Base-by-base conservation (phyloP, 441 rosid species). In the Euphorbia celastroides region DNA sequence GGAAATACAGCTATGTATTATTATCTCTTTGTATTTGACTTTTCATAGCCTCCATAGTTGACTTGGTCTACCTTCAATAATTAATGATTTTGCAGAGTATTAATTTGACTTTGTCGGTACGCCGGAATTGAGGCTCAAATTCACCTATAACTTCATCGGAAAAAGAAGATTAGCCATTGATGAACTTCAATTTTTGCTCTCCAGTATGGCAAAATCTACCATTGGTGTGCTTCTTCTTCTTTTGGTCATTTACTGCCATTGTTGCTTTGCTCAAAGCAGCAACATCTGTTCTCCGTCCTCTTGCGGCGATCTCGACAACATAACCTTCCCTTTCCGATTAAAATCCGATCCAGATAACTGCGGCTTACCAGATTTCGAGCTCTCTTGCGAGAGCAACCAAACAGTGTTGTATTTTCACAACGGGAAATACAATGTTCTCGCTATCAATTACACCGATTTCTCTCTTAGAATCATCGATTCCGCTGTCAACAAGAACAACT, bases 241-340 rank as follows among this genome's bases (percentile, higher is more conserved):
- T 62, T 46, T 62, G 23, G 19, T 16, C 28, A 38, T 52, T 2
- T 10, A 20, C 54, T n/a, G 27, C 44, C 27, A 61, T 17, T 1
- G 46, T 19, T 69, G 56, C 57, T 19, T 20, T 31, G 57, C 60
- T 2, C 52, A 38, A 25, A 3, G 25, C 2, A 34, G 3, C 52
- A 5, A 58, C 20, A 9, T 42, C 34, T 70, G 74, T 44, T 20
- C 65, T 7, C 64, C 74, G 48, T 64, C 69, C 58, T 70, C 74
- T 22, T 70, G 74, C 5, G 74, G 74, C 7, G n/a, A 70, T 20
- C 44, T 70, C 31, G 59, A 27, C 23, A 70, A 64, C 44, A 64
- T 70, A 23, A 64, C 60, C 51, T 58, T 25, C 65, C 76, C 76
- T 48, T 68, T 73, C 41, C 69, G 69, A 48, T 58, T 73, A 4